These are phyloP conservation scores for Arthromyces matolae DNA, from an alignment of 768 basidiomycete genomes.

Conservation along the genomic window DNA sequence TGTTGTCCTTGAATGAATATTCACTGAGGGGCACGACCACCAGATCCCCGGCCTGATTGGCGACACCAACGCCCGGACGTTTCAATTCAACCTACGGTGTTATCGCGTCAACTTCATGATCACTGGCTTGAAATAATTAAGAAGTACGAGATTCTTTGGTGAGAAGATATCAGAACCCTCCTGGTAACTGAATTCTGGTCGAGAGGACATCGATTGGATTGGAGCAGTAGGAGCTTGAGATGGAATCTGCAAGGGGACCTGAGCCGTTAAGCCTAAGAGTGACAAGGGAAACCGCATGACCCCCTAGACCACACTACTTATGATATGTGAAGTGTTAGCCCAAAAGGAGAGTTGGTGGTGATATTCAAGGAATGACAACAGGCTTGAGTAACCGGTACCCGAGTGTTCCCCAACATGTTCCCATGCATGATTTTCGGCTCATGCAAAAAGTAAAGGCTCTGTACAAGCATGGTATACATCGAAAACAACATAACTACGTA, in stretches of 20 bases:
- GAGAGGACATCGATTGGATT: conserved; percentile 18
- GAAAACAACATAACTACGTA: conserved; percentile 7
- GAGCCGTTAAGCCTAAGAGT: conserved; percentile 52
- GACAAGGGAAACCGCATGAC: conserved; percentile 56
- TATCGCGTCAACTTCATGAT: neutral
- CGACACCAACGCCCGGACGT: conserved; percentile 61
- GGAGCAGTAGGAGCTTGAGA: too few species aligned
- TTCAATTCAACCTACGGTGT: conserved; percentile 48
- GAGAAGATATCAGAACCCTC: conserved; percentile 58
- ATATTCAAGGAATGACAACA: too few species aligned
- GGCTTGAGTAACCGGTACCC: too few species aligned
- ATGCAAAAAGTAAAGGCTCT: neutral
- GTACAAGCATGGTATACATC: conserved; percentile 22
- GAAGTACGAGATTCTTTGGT: conserved; percentile 56
- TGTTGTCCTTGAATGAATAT: conserved; percentile 70
- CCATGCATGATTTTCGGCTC: conserved; percentile 1
- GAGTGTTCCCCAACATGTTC: too few species aligned
- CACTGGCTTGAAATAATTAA: neutral
- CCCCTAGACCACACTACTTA: too few species aligned
- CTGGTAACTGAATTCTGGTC: conserved; percentile 53
- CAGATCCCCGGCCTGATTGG: conserved; percentile 67
- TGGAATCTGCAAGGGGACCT: conserved; percentile 43
- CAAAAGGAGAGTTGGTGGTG: too few species aligned
- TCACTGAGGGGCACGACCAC: conserved; percentile 62
- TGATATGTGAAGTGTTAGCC: too few species aligned